A percentile compares a stretch with the other conserved stretches of the same genome.
Conservation (phyloP, 2,329 filamentous ascomycete species). For the Hypoxylon sp. region DNA sequence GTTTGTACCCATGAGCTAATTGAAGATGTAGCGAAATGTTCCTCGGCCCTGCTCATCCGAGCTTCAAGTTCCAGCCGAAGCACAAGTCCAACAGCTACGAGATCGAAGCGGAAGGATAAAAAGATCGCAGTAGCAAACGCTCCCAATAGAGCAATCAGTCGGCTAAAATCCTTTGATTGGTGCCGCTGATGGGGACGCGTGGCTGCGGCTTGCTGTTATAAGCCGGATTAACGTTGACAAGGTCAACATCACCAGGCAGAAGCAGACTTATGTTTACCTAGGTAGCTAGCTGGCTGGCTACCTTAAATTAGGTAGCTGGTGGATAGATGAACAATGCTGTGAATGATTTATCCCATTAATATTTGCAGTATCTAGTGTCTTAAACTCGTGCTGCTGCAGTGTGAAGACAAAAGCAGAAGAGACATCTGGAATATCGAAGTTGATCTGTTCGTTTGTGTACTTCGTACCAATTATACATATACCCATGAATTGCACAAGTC, state of each 20-base stretch:
- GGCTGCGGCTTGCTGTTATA: slow-evolving; percentile 14
- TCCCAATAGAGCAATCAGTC: neutral
- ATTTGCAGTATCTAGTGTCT: neutral
- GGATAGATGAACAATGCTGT: too few relatives aligned
- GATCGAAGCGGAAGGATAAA: slow-evolving; percentile 75
- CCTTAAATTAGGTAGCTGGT: too few relatives aligned
- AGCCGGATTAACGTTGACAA: slow-evolving; percentile 18
- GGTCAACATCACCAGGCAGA: slow-evolving; percentile 1
- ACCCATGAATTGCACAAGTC: neutral
- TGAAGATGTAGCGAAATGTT: slow-evolving; percentile 83
- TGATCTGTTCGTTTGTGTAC: neutral
- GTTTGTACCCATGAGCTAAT: neutral
- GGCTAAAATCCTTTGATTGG: neutral
- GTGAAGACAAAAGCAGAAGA: neutral
- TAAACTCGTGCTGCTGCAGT: neutral
- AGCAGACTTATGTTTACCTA: neutral
- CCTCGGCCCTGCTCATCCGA: slow-evolving; percentile 85
- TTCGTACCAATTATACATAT: neutral
- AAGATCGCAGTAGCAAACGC: too few relatives aligned
- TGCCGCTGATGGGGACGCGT: slow-evolving; percentile 10
- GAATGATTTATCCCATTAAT: too few relatives aligned
- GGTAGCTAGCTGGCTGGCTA: too few relatives aligned
- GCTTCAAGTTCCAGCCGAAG: slow-evolving; percentile 95
- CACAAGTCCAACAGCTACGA: slow-evolving; percentile 95
- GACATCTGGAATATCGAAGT: neutral